phyloP scores from a whole-genome alignment of 805 yeast genomes.

The Barnettozyma vustinii region DNA sequence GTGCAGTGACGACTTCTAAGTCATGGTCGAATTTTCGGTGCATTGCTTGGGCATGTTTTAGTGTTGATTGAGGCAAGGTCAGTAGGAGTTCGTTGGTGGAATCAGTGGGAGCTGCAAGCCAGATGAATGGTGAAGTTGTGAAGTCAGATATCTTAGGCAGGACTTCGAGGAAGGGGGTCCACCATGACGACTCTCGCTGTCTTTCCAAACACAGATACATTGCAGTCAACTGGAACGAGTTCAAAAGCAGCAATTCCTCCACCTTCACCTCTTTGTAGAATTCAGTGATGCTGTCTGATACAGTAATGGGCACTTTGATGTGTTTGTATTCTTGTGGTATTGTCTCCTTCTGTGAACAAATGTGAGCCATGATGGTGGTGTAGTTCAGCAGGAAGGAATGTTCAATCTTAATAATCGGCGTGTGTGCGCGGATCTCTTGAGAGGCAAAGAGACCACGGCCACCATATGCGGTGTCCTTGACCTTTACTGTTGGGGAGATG shows the following conservation, averaged over 20 bases:
- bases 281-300: constrained; percentile 14
- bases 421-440: constrained; percentile 32
- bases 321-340: constrained; percentile 8
- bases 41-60: constrained; percentile 37
- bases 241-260: constrained; percentile 35
- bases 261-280: constrained; percentile 14
- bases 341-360: constrained; percentile 30
- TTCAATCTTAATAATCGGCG: constrained; percentile 51
- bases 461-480: constrained; percentile 37
- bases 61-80: constrained; percentile 41
- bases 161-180: constrained; percentile 64
- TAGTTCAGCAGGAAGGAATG: constrained; percentile 53
- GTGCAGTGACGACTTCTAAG: constrained; percentile 29
- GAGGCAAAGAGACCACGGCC: constrained; percentile 63
- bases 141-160: constrained; percentile 58
- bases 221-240: constrained; percentile 57
- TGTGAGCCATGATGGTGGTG: constrained; percentile 44
- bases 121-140: constrained; percentile 51
- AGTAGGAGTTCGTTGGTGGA: constrained; percentile 27
- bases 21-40: constrained; percentile 29
- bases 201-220: constrained; percentile 45
- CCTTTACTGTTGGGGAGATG: constrained; percentile 33
- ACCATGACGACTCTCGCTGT: constrained; percentile 42
- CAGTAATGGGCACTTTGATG: constrained; percentile 5
- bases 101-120: constrained; percentile 37